These are phyloP conservation scores for Helicostylum pulchrum DNA, from an alignment of 192 early-diverging fungal genomes.

Conservation along the genomic window DNA sequence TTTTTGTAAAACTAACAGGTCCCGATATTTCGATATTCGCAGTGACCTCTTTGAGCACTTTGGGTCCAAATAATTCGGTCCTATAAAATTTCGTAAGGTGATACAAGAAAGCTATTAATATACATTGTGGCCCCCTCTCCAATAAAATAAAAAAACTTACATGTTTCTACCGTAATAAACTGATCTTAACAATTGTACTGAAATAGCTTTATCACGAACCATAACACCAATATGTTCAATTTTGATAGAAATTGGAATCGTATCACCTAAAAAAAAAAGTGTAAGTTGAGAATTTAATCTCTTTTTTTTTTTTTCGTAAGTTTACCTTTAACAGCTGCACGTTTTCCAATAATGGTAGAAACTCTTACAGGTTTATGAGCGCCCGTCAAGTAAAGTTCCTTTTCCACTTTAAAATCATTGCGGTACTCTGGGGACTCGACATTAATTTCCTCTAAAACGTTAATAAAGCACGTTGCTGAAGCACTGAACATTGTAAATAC, in stretches of 20 bases:
- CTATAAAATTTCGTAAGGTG: not conserved
- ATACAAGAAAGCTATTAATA: not conserved
- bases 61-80: not conserved
- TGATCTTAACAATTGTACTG: slow-evolving; percentile 4
- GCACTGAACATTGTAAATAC: not conserved
- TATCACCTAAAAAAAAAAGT: slow-evolving; percentile 3
- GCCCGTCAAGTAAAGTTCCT: slow-evolving; percentile 1
- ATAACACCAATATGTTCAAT: slow-evolving; percentile 12
- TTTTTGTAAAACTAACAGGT: slow-evolving; percentile 1
- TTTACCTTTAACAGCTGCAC: slow-evolving; percentile 14
- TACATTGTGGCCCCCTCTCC: not conserved
- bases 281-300: not conserved
- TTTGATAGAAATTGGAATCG: slow-evolving; percentile 3
- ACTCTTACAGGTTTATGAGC: not conserved
- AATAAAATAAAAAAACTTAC: not conserved
- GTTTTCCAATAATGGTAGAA: slow-evolving; percentile 10
- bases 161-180: not conserved
- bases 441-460: slow-evolving; percentile 8
- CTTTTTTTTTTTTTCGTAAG: not conserved
- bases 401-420: not conserved
- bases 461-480: not conserved
- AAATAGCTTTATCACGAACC: not conserved
- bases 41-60: not conserved
- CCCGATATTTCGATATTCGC: slow-evolving; percentile 7
- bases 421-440: not conserved